Conservation (phyloP, 176 grass and related monocot genomes). For the Chrysopogon serrulatus region DNA sequence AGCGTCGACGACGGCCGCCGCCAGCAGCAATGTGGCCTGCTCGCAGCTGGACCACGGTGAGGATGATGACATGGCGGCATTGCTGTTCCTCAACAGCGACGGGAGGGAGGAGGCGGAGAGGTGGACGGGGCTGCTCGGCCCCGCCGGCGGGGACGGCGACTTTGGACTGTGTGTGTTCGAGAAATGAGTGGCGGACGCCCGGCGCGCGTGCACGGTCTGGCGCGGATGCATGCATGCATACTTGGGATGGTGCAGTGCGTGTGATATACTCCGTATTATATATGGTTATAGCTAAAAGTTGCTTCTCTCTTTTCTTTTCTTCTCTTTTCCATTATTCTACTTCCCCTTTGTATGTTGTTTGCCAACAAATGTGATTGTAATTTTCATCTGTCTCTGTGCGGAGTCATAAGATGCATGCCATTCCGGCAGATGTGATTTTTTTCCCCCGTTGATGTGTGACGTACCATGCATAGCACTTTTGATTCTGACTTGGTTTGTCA, state of each 20-base stretch:
- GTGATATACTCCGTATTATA: constrained; percentile 26
- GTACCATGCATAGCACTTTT: neutral
- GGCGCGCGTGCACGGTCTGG: neutral
- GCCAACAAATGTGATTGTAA: constrained; percentile 48
- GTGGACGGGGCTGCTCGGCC: constrained; percentile 39
- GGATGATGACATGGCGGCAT: constrained; percentile 44
- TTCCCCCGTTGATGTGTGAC: neutral
- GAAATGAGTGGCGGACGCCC: constrained; percentile 6
- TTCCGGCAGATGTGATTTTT: constrained; percentile 8
- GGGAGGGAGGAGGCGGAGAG: constrained; percentile 45
- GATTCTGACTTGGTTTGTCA: neutral
- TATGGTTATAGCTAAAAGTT: constrained; percentile 52
- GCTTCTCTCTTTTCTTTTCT: neutral
- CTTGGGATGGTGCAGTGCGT: neutral
- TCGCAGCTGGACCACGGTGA: constrained; percentile 33
- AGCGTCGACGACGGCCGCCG: neutral
- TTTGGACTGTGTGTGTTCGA: constrained; percentile 53
- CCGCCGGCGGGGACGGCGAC: constrained; percentile 34
- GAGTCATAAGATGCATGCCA: constrained; percentile 43
- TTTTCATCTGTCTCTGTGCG: constrained; percentile 30
- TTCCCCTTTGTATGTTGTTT: constrained; percentile 14
- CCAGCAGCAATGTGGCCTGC: neutral
- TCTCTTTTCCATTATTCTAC: neutral
- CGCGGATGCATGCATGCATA: neutral
- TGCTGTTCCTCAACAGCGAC: constrained; percentile 52